Evolutionary conservation across 2,329 filamentous ascomycete species (phyloP).

Genomic region (Alternaria burnsii): DNA sequence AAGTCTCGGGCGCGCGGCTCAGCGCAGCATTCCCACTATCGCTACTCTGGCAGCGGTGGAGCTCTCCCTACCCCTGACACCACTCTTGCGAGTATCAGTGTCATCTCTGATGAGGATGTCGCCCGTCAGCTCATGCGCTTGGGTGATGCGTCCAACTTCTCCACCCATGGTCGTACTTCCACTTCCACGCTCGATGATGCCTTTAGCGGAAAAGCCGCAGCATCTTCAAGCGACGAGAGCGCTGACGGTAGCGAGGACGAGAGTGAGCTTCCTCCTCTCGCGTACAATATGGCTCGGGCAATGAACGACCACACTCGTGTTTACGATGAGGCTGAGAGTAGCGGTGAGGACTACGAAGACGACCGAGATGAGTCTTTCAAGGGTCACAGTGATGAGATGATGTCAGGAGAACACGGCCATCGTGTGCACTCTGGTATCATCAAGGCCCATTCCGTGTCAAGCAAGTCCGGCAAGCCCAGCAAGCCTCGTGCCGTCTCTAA

Average conservation of each 20-base stretch:
- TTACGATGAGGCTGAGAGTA: conserved; percentile 61
- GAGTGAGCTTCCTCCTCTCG: conserved; percentile 49
- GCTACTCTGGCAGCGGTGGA: conserved; percentile 58
- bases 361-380: conserved; percentile 62
- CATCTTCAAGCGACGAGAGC: conserved; percentile 61
- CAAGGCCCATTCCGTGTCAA: conserved; percentile 49
- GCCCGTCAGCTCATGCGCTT: conserved; percentile 96
- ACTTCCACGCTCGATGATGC: conserved; percentile 93
- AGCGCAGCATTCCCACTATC: conserved; percentile 51
- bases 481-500: conserved; percentile 59
- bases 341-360: conserved; percentile 68
- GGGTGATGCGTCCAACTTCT: conserved; percentile 91
- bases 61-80: conserved; percentile 93
- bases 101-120: conserved; percentile 97
- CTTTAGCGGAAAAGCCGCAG: conserved; percentile 82
- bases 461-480: conserved; percentile 52
- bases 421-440: conserved; percentile 55
- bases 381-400: conserved; percentile 61
- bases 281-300: conserved; percentile 35
- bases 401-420: conserved; percentile 46
- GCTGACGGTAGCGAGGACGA: conserved; percentile 77
- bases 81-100: conserved; percentile 82
- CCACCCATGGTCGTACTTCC: conserved; percentile 84
- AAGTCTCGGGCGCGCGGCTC: conserved; percentile 48
- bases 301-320: conserved; percentile 52